A percentile compares a stretch with the other conserved stretches of the same genome.
Conservation (phyloP, 495 filamentous ascomycete species). For the Penicillium lividum region DNA sequence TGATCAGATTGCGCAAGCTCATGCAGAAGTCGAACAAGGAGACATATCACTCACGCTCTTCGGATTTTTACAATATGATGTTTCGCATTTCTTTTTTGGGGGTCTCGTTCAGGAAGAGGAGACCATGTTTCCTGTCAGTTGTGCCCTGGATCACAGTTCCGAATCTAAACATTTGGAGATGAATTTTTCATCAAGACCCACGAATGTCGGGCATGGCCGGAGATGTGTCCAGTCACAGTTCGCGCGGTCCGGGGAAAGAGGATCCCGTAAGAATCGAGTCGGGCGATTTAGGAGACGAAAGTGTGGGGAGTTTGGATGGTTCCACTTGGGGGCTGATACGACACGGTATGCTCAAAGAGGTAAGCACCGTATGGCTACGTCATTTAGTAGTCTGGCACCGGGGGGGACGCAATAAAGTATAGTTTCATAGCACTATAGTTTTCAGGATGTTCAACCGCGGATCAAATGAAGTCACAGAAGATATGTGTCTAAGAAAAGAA, state of each 20-base stretch:
- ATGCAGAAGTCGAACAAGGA: neutral
- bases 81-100: neutral
- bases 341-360: neutral
- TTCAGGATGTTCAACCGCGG: neutral
- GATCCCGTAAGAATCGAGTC: constrained; percentile 12
- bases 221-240: constrained; percentile 11
- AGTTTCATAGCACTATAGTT: neutral
- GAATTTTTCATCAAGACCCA: constrained; percentile 14
- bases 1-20: neutral
- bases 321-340: constrained; percentile 13
- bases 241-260: constrained; percentile 11
- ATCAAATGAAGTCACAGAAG: neutral
- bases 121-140: constrained; percentile 10
- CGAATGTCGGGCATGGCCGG: constrained; percentile 22
- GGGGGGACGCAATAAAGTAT: neutral
- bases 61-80: neutral
- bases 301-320: constrained; percentile 9
- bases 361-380: constrained; percentile 10
- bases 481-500: neutral
- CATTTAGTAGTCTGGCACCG: constrained; percentile 3
- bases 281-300: constrained; percentile 30
- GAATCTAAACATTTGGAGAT: neutral
- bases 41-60: too few relatives aligned
- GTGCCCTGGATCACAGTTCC: constrained; percentile 2
- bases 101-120: constrained; percentile 1